Base-by-base conservation (phyloP, 2,329 filamentous ascomycete genomes). In the Tolypocladium ovalisporum region DNA sequence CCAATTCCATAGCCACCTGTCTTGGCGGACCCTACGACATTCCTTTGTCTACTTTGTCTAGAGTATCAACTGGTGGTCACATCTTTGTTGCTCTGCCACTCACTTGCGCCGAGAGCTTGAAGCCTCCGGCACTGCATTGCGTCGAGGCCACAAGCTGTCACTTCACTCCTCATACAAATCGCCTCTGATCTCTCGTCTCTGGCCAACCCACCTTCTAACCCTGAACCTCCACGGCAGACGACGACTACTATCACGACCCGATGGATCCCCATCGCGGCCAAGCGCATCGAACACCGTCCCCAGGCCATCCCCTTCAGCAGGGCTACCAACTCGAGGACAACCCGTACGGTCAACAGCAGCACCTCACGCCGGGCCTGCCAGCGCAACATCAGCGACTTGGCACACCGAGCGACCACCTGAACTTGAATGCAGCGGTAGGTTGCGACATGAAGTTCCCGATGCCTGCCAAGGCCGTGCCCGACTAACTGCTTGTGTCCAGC, bases 261-360 rank as follows among this genome's bases (percentile, higher is more conserved):
- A 85, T 85, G 83, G 79, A 84, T 66, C 76, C 73, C 63, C 70
- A 73, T 59, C 56, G 35, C 17, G 65, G 63, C 40, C 67, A 66
- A 57, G 79, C 78, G 63, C 78, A 80, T 71, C 83, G 87, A 63
- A 84, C 88, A 57, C 89, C 89, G 56, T 94, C 90, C 52, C 89
- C 90, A 37, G 87, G 84, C 54, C 86, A 89, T 63, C 88, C 87
- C 34, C 75, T 87, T 19, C 83, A 83, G 59, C 83, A 87, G 64
- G 83, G 86, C 62, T 96, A 96, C 71, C 89, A 95, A 69, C 80
- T 95, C 52, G 87, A 94, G 51, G 89, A 96, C 70, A 83, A 85
- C 62, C 84, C 86, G 10, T 92, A 90, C 69, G 78, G 90, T 68
- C 78, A 75, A 56, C 79, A 75, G 59, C 64, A 66, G 58, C 62